Evolutionary conservation across 1,139 yeast species (phyloP), one percentile per base, ranked within the genome.

Genomic region (Pneumocystis sp.): DNA sequence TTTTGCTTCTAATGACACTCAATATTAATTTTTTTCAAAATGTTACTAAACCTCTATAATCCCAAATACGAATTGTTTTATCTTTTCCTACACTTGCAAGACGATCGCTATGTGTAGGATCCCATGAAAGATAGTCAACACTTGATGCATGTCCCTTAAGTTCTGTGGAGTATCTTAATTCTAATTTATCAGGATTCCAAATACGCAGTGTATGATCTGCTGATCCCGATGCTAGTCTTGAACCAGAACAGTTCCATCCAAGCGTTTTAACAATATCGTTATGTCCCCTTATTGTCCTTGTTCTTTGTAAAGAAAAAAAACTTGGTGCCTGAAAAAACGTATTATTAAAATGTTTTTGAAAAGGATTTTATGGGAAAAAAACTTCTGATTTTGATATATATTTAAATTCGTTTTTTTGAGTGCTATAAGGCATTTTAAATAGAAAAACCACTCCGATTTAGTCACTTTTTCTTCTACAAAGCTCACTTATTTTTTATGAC

Each of bases 231-330:
- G 70, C 71, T 37, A 70, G 61, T 12, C 70, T 64, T 4, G 63
- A 66, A 5, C 71, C 71, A 5, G 69, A 63, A 15, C 68, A 64
- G 60, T 70, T 70, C 71, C 71, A 70, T 5, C 67, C 66, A 34
- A 70, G 65, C 5, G 63, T 19, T 10, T 69, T 66, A 10, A 68
- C 61, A 21, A 50, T n/a, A 35, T 64, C 64, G 29, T 64, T 68
- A 45, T 61, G 67, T 57, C 85, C 86, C 10, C 80, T 84, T 29
- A 74, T 78, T 37, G 63, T 60, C 35, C 45, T 65, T 57, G 62
- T 40, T 17, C 64, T 50, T 25, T 50, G 57, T 15, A 50, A 5
- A 50, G 57, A 50, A 25, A 50, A 50, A 50, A 50, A 50, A 12
- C 10, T 25, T n/a, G 29, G n/a, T 25, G 57, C 57, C 57, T 50